Percentiles rank a stretch among this genome's conserved stretches.
Conservation (phyloP, 495 filamentous ascomycete genomes). For the Penicillium flavigenum region DNA sequence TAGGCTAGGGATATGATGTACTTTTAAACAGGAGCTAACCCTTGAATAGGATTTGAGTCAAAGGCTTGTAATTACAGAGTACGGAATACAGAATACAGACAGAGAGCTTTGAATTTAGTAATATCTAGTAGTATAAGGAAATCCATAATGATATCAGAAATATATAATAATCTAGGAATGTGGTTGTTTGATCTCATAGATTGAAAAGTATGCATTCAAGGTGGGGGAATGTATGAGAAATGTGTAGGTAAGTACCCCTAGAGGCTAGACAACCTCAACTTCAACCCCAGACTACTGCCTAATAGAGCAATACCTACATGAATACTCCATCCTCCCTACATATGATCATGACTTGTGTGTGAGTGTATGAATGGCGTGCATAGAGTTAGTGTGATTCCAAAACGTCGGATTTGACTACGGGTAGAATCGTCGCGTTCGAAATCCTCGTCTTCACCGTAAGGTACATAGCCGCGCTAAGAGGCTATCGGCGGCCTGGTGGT, state of each 20-base stretch:
- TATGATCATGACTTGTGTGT: neutral
- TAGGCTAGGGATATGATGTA: neutral
- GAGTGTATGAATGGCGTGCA: slow-evolving; percentile 4
- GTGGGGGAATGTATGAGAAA: neutral
- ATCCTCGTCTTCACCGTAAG: slow-evolving; percentile 2
- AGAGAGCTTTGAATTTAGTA: neutral
- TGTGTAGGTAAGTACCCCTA: neutral
- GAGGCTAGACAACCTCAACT: neutral
- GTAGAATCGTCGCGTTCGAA: slow-evolving; percentile 1
- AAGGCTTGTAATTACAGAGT: neutral
- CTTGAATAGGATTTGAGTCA: neutral
- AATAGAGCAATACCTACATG: neutral
- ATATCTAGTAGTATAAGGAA: neutral
- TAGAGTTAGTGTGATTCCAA: slow-evolving; percentile 4
- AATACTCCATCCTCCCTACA: neutral
- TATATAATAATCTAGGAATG: neutral
- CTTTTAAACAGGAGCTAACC: neutral
- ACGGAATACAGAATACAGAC: no score
- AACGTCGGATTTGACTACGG: slow-evolving; percentile 3
- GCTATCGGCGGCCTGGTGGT: neutral
- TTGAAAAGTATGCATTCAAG: slow-evolving; percentile 1
- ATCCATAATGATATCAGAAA: neutral
- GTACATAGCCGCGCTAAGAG: slow-evolving; percentile 2
- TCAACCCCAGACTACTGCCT: neutral
- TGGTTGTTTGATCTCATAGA: neutral